Evolutionary conservation across 768 basidiomycete species (phyloP), one percentile per base, ranked within the genome.

Genomic region (Suillus spraguei): DNA sequence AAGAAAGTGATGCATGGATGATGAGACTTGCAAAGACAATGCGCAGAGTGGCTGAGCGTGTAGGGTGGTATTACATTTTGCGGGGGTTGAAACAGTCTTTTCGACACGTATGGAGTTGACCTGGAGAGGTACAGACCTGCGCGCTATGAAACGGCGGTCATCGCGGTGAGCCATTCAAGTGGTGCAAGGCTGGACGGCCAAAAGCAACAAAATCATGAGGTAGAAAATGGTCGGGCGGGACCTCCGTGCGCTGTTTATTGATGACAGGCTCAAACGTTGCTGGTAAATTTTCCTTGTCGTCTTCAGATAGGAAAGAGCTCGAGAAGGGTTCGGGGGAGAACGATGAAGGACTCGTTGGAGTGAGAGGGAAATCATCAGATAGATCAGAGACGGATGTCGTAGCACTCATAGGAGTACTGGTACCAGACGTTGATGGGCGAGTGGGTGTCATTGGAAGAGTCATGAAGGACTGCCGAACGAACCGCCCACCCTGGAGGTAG

Each of bases 401-500:
- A 47, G 84, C 83, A 72, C 91, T 93, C 80, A 83, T 85, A 13
- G 92, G 92, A 5, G 92, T 92, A 75, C 84, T 86, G 65, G 85
- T 76, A 47, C 82, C 82, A 52, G 88, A 87, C 17, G 74, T 66
- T 63, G 75, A 64, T 4, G 79, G 63, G 39, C 80, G 79, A 38
- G 77, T 73, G 1, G 86, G 80, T 46, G 92, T 94, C 66, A 87
- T 84, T 41, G 92, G 91, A 54, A 91, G 79, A 22, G 85, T 70
- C 20, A 74, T 64, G 38, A 75, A 66, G 35, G 77, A 71, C 44
- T 85, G 84, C 46, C 81, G 82, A 64, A 80, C 72, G 73, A 90
- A 93, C 60, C 87, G 90, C 50, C 89, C 89, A 58, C 95, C 96
- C 71, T 92, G 87, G 56, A 98, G 87, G 74, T 99, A 99, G 78